Evolutionary conservation across 768 basidiomycete species (phyloP).

Genomic region (Russula foetens): DNA sequence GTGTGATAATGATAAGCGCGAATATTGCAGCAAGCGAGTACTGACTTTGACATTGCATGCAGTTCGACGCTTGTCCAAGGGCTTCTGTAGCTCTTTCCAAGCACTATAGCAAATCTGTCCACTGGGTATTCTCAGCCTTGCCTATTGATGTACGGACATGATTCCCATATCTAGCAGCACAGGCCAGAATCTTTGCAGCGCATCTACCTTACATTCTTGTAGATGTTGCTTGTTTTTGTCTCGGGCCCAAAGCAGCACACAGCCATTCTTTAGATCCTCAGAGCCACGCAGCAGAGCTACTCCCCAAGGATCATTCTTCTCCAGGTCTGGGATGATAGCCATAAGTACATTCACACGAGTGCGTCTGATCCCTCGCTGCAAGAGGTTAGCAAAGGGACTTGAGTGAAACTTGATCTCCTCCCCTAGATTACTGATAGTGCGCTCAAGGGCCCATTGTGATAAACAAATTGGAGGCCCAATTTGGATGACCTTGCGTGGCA

Average conservation of each 20-base stretch:
- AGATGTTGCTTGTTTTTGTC: background rate
- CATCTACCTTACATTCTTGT: background rate
- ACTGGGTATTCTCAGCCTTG: background rate
- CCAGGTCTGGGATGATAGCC: background rate
- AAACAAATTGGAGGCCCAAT: background rate
- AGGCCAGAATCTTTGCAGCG: background rate
- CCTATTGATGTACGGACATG: background rate
- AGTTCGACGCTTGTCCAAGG: background rate
- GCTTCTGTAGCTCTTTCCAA: background rate
- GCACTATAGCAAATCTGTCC: background rate
- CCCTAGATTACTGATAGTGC: no score
- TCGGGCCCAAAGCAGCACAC: background rate
- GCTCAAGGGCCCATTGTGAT: no score
- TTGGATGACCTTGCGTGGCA: background rate
- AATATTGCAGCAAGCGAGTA: background rate
- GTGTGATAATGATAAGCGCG: no score
- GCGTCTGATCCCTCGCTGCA: background rate
- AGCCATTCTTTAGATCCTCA: no score
- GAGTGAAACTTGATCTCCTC: background rate
- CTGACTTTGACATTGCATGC: background rate
- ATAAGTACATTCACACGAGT: background rate
- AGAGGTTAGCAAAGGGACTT: background rate
- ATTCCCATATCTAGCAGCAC: no score
- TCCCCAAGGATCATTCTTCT: background rate
- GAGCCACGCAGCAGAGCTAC: background rate